A percentile compares a stretch with the other conserved stretches of the same genome.
These are phyloP conservation scores for Emergomyces africanus DNA, from an alignment of 2,329 filamentous ascomycete genomes.

Conservation along the genomic window DNA sequence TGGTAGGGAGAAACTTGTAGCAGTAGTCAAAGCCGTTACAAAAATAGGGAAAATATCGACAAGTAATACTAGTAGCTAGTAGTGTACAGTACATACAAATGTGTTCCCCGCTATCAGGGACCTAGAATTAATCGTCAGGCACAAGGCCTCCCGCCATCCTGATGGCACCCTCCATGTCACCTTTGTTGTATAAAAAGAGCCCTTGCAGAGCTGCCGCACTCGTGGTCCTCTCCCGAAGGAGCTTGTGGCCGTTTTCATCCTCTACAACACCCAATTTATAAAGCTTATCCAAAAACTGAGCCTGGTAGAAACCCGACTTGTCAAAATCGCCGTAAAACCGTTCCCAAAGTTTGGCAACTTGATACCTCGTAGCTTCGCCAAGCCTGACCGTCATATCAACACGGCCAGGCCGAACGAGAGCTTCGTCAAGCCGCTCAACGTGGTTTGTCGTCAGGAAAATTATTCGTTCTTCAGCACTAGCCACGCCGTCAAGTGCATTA, in stretches of 20 bases:
- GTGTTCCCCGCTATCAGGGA: not conserved
- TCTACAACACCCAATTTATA: constrained; percentile 58
- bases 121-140: constrained; percentile 3
- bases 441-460: constrained; percentile 94
- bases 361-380: constrained; percentile 73
- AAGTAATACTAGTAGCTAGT: not conserved
- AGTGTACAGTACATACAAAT: not conserved
- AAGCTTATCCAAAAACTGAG: constrained; percentile 58
- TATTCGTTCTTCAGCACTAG: constrained; percentile 85
- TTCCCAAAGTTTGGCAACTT: constrained; percentile 82
- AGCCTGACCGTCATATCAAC: constrained; percentile 90
- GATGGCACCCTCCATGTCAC: constrained; percentile 76
- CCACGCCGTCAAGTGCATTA: constrained; percentile 80
- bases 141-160: constrained; percentile 50
- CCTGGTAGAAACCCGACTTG: constrained; percentile 45
- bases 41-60: too few species aligned
- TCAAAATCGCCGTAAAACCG: constrained; percentile 87
- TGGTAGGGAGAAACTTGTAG: not conserved
- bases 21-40: too few species aligned
- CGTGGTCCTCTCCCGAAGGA: constrained; percentile 41
- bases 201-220: constrained; percentile 91
- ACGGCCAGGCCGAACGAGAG: constrained; percentile 76
- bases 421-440: constrained; percentile 76
- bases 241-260: constrained; percentile 37
- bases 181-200: constrained; percentile 91